Base-by-base conservation (phyloP, 805 yeast genomes). In the Kazachstania africana region DNA sequence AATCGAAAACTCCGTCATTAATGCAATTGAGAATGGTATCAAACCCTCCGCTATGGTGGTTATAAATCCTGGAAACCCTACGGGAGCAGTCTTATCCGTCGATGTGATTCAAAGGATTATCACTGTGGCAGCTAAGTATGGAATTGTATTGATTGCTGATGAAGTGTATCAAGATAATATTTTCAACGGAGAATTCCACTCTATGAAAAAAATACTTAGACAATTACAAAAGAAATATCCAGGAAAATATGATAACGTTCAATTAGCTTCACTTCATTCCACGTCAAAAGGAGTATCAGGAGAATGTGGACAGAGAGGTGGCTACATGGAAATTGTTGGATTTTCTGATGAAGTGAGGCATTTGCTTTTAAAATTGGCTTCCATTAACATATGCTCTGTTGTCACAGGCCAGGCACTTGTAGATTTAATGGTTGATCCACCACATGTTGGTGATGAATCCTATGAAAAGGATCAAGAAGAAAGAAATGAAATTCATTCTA, bases 291-390 rank as follows among this genome's bases (percentile, higher is more conserved):
- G 99, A 56, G 84, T 85, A 45, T 71, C 84, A 40, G 99, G 98
- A 40, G 99, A 91, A 61, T 91, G 99, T 68, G 99, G 99, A 38
- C 98, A 91, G 64, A 76, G 99, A 61, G 99, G 97, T 47, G 99
- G 99, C 5, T 91, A 87, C 65, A 81, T 91, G 91, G 99, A 91
- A 60, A 61, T 87, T 5, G 70, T 78, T 9, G 95, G 95, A 1
- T 81, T 91, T 59, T 62, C 68, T 12, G 65, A 64, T 3, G 85
- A 78, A 28, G 77, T 87, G 12, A 61, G 66, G 45, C 80, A 72
- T 18, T 69, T 81, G 34, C 66, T 91, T 32, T 66, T 79, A 57
- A 91, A 91, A 61, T 63, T 93, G 44, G 93, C 94, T 13, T 80
- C 94, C 9, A 85, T 91, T 44, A 78, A 91, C 18, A 66, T 91